A percentile compares a stretch with the other conserved stretches of the same genome.
Conservation (phyloP, 2,329 filamentous ascomycete genomes). For the Knufia petricola region DNA sequence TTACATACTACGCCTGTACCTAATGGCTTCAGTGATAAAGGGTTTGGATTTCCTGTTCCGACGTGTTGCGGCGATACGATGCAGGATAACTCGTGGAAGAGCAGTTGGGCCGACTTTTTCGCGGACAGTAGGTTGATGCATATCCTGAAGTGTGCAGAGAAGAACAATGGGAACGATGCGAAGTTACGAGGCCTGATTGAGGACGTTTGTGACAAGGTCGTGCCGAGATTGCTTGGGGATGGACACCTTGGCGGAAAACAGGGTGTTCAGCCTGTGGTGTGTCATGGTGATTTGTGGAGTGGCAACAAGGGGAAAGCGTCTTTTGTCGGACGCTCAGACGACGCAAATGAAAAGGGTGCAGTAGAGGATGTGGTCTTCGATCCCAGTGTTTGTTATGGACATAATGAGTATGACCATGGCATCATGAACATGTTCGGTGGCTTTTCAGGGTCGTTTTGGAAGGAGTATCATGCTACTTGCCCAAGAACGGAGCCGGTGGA, state of each 20-base stretch:
- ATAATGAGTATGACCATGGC: constrained; percentile 81
- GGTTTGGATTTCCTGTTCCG: constrained; percentile 74
- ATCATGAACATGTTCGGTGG: constrained; percentile 98
- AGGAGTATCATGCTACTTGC: constrained; percentile 65
- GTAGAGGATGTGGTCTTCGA: constrained; percentile 74
- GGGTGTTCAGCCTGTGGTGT: constrained; percentile 62
- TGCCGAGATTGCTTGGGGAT: constrained; percentile 66
- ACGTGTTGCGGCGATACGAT: constrained; percentile 81
- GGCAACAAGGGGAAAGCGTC: constrained; percentile 68
- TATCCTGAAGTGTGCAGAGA: constrained; percentile 50
- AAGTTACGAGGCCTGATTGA: constrained; percentile 58
- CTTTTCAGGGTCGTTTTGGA: constrained; percentile 61
- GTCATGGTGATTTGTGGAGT: constrained; percentile 91
- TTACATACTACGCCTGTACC: constrained; percentile 64
- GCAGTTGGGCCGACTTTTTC: constrained; percentile 79
- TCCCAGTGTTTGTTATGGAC: constrained; percentile 69
- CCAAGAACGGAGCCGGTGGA: constrained; percentile 69
- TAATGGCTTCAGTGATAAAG: constrained; percentile 46
- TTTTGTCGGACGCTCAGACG: constrained; percentile 25
- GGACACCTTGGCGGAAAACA: constrained; percentile 49
- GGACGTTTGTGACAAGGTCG: constrained; percentile 51
- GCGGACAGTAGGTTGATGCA: constrained; percentile 62
- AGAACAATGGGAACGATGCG: constrained; percentile 54
- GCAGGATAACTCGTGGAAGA: constrained; percentile 66
- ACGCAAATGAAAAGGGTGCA: constrained; percentile 22